These are phyloP conservation scores for Coemansia sp. DNA, from an alignment of 192 early-diverging fungal species.

Conservation along the genomic window DNA sequence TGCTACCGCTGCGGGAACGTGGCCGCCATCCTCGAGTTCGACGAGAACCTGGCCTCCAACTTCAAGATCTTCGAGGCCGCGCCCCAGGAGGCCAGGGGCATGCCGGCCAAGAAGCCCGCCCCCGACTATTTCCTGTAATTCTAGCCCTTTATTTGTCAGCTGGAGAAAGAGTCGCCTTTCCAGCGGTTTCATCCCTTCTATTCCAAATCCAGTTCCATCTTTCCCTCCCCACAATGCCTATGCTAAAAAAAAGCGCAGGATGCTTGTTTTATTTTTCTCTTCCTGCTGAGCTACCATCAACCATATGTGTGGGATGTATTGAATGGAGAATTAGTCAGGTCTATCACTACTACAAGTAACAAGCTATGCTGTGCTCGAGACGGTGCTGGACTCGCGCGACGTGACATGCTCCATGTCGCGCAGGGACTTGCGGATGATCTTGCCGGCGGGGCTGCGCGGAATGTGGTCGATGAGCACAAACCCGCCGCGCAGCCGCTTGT, in stretches of 20 bases:
- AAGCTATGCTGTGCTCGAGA: background rate
- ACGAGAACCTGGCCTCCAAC: slow-evolving; percentile 81
- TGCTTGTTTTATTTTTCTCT: too few relatives aligned
- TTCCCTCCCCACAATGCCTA: too few relatives aligned
- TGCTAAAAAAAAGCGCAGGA: too few relatives aligned
- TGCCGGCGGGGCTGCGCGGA: slow-evolving; percentile 78
- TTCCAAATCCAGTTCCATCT: background rate
- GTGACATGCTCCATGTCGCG: slow-evolving; percentile 43
- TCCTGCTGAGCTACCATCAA: too few relatives aligned
- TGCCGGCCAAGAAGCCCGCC: slow-evolving; percentile 79
- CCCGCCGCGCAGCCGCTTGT: slow-evolving; percentile 81
- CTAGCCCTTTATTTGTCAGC: background rate
- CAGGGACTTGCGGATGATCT: slow-evolving; percentile 78
- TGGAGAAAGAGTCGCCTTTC: background rate
- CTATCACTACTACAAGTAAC: background rate
- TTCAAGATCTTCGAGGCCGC: slow-evolving; percentile 95
- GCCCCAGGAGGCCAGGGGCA: slow-evolving; percentile 80
- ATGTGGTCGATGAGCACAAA: slow-evolving; percentile 69
- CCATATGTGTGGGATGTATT: background rate
- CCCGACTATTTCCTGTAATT: slow-evolving; percentile 93
- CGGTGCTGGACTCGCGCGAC: slow-evolving; percentile 19
- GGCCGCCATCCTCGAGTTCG: slow-evolving; percentile 93
- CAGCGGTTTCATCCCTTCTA: background rate
- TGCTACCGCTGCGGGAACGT: slow-evolving; percentile 99
- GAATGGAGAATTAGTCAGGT: background rate